phyloP scores from a whole-genome alignment of 495 filamentous ascomycete species.

The Penicillium odoratum region DNA sequence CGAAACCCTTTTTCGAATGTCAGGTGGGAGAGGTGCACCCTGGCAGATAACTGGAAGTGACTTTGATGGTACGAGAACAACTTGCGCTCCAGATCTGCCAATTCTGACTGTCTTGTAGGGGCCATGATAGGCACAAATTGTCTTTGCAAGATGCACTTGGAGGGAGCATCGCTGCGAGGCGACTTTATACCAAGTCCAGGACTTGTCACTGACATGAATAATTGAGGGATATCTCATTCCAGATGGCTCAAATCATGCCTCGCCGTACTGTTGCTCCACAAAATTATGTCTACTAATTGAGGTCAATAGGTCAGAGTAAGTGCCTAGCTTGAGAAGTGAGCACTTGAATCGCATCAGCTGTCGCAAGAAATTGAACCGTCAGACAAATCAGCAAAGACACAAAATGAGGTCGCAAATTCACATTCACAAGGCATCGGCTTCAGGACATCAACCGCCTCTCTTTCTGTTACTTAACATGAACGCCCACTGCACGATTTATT shows the following conservation, averaged over 20 bases:
- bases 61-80: neutral
- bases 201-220: neutral
- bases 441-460: neutral
- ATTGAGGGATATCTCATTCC: neutral
- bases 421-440: neutral
- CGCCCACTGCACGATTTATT: neutral
- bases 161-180: neutral
- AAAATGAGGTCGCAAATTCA: neutral
- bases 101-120: neutral
- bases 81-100: neutral
- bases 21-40: conserved; percentile 3
- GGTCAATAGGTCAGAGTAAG: neutral
- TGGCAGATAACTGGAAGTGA: conserved; percentile 5
- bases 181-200: neutral
- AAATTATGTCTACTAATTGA: neutral
- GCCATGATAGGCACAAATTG: neutral
- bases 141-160: conserved; percentile 4
- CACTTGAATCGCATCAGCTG: neutral
- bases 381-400: neutral
- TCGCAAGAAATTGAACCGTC: neutral
- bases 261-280: neutral
- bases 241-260: neutral
- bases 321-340: neutral
- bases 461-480: neutral
- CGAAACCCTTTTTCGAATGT: conserved; percentile 2